These are phyloP conservation scores for Candida pseudocylindracea DNA, from an alignment of 1,139 yeast genomes.

Conservation along the genomic window DNA sequence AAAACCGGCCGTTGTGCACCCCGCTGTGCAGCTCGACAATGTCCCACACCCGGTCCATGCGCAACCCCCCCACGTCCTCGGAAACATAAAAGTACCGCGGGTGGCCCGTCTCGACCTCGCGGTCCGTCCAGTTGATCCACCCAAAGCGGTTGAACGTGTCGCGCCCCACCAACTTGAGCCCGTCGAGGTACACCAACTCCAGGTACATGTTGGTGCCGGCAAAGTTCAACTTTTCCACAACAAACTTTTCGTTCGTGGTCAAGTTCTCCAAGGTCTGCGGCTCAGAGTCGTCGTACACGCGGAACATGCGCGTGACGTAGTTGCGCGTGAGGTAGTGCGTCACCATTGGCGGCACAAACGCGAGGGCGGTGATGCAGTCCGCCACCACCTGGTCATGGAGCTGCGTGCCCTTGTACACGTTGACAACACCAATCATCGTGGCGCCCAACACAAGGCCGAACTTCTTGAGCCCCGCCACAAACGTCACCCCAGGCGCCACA, in stretches of 20 bases:
- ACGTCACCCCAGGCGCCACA: conserved; percentile 30
- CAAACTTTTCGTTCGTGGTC: conserved; percentile 33
- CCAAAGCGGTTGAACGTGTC: conserved; percentile 13
- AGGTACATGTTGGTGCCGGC: conserved; percentile 50
- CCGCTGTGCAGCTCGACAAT: conserved; percentile 46
- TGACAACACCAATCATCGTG: conserved; percentile 30
- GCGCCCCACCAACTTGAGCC: conserved; percentile 9
- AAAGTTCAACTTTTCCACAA: conserved; percentile 45
- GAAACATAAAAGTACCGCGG: conserved; percentile 24
- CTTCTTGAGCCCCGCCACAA: conserved; percentile 31
- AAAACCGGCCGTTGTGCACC: conserved; percentile 36
- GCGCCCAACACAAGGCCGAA: conserved; percentile 30
- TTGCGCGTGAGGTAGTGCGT: conserved; percentile 37
- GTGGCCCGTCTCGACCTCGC: conserved; percentile 4
- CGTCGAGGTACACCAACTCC: conserved; percentile 27
- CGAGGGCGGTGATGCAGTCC: conserved; percentile 13
- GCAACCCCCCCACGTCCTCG: conserved; percentile 61
- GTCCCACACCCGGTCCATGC: conserved; percentile 75
- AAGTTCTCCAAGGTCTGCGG: conserved; percentile 48
- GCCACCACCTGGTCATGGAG: conserved; percentile 34
- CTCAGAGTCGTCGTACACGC: conserved; percentile 39
- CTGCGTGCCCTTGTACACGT: conserved; percentile 30
- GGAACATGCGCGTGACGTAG: conserved; percentile 49
- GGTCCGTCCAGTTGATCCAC: conserved; percentile 32
- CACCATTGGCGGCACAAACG: conserved; percentile 23